Evolutionary conservation across 192 early-diverging fungal genomes (phyloP), one percentile per base, ranked within the genome.

Genomic region (Rhizophagus sp.): DNA sequence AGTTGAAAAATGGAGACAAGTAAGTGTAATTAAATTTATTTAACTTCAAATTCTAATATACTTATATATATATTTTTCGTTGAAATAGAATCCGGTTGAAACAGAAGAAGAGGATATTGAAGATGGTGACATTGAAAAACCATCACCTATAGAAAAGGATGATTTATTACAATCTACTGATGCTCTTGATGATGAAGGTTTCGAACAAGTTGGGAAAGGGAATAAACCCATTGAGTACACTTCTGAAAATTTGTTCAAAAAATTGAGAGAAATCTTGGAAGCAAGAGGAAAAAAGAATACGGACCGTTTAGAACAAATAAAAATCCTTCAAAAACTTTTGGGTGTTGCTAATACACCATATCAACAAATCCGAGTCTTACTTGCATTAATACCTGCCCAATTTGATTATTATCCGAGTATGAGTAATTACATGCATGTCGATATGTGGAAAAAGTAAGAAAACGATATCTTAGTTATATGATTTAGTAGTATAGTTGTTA

Each of bases 261-360:
- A 92, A 78, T 88, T 99, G 70, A 83, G 82, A 62, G 94, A 95
- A 79, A 86, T 98, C 34, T 70, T 91, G 66, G 91, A 92, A 62
- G 89, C 94, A 63, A 92, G 98, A 80, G 98, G 98, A 62, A 97
- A 97, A 88, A 98, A 96, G 94, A 92, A 92, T 85, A 98, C 96
- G 61, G 93, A 98, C 84, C 94, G 95, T 84, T 81, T 88, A 41
- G 91, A 88, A 74, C 92, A 94, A 83, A 90, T 97, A 79, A 83
- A 82, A 62, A 87, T 89, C 75, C 83, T 98, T 44, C 87, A 93
- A 81, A 79, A 74, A 25, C 83, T 99, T 24, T 84, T 95, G 11
- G 83, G 63, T 25, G 81, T 89, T 30, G 90, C 95, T 25, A 83
- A 75, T 72, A 92, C 91, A 39, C 87, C 95, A 3, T 94, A 92